Conservation (phyloP, 1,139 yeast species). For the Geotrichum histeridarum region DNA sequence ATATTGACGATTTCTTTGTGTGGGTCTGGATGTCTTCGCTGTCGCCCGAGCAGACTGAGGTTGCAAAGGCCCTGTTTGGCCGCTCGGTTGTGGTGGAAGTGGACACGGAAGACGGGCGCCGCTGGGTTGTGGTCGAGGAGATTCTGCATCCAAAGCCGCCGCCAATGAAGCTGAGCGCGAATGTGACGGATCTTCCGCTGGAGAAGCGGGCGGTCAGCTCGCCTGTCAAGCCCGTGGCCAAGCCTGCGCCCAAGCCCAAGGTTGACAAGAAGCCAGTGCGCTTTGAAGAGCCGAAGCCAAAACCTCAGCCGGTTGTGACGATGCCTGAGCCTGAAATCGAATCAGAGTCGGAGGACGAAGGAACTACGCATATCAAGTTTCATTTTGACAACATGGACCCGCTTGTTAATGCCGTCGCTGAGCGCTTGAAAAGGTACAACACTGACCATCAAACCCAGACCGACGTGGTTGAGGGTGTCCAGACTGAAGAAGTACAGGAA, state of each 20-base stretch:
- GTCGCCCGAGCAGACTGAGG: conserved; percentile 66
- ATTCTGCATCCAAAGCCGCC: conserved; percentile 29
- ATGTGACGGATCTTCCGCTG: conserved; percentile 12
- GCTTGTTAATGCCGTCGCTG: conserved; percentile 23
- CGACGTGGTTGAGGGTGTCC: conserved; percentile 17
- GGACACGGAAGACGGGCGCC: conserved; percentile 49
- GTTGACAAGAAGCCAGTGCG: neutral
- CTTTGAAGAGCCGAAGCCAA: neutral
- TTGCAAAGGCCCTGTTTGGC: conserved; percentile 67
- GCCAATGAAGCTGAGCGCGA: conserved; percentile 24
- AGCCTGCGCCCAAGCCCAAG: conserved; percentile 1
- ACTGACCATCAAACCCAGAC: conserved; percentile 25
- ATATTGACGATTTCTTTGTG: conserved; percentile 79
- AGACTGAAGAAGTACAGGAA: conserved; percentile 17
- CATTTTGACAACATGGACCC: conserved; percentile 22
- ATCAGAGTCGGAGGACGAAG: neutral
- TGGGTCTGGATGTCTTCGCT: conserved; percentile 87
- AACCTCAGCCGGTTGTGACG: neutral
- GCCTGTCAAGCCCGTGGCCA: neutral
- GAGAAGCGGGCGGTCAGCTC: conserved; percentile 2
- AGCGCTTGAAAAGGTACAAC: conserved; percentile 18
- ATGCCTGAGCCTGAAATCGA: conserved; percentile 3
- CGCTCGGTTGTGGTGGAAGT: conserved; percentile 72
- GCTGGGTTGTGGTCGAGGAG: conserved; percentile 80
- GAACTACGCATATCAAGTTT: conserved; percentile 12